Conservation (phyloP, 1,284 basidiomycete genomes). For the Nidula niveotomentosa region DNA sequence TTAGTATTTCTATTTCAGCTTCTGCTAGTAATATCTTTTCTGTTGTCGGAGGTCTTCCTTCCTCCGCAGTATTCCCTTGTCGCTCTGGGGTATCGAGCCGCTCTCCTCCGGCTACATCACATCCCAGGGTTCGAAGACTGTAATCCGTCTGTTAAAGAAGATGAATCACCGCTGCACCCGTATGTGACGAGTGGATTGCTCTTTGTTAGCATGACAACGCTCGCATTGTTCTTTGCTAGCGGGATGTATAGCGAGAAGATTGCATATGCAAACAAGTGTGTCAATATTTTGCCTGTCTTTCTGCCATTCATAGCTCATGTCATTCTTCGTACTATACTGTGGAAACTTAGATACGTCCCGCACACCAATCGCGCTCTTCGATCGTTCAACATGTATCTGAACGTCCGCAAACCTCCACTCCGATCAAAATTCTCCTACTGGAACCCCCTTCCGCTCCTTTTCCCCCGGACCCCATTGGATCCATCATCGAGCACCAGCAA, state of each 20-base stretch:
- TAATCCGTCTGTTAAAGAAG: constrained; percentile 43
- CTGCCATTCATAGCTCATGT: constrained; percentile 9
- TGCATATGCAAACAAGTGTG: constrained; percentile 91
- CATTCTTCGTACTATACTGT: not conserved
- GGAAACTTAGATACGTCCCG: constrained; percentile 79
- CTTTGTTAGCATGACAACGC: constrained; percentile 85
- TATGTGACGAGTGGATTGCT: constrained; percentile 77
- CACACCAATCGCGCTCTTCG: constrained; percentile 93
- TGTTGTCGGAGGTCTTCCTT: constrained; percentile 74
- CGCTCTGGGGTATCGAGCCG: constrained; percentile 59
- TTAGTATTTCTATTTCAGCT: constrained; percentile 79
- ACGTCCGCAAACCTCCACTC: constrained; percentile 80
- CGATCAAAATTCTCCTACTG: constrained; percentile 52
- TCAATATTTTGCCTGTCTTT: constrained; percentile 8
- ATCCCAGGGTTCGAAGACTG: constrained; percentile 29
- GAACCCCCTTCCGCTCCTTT: constrained; percentile 67
- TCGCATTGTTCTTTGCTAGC: constrained; percentile 94
- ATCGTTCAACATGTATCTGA: constrained; percentile 96
- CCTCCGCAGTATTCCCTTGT: constrained; percentile 55
- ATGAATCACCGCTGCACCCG: constrained; percentile 52
- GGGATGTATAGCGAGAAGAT: constrained; percentile 98
- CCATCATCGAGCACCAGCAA: not conserved
- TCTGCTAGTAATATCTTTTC: constrained; percentile 65
- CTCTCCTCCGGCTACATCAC: constrained; percentile 42
- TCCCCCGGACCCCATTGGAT: constrained; percentile 43